Evolutionary conservation across 768 basidiomycete species (phyloP), one percentile per base, ranked within the genome.

Genomic region (Trametes cingulata): DNA sequence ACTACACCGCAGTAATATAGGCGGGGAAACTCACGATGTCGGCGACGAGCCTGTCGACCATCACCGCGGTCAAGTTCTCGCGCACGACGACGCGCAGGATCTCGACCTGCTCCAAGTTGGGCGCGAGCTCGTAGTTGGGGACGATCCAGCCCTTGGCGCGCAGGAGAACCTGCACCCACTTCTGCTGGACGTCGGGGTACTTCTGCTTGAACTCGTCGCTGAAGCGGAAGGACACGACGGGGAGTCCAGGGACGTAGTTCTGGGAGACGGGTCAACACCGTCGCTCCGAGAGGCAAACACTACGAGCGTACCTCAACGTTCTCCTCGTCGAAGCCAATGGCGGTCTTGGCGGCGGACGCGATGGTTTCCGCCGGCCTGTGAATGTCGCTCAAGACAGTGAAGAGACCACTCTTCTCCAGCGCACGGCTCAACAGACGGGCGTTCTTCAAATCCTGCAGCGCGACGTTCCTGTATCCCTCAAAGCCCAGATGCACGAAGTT

Each of bases 381-480:
- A 33, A 86, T 80, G 58, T 86, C 82, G 43, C 80, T 83, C 41
- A 84, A 58, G 9, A 84, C 83, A 10, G 72, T 74, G 65, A 76
- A 84, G 67, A 77, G 83, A 15, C 82, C 80, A 24, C 78, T 81
- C 43, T 68, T 76, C 69, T 88, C 87, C 19, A 88, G 74, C 5
- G 87, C 86, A 37, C 85, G 79, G 33, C 83, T 83, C 58, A 88
- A 68, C n/a, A 85, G 72, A n/a, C 86, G 78, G 2, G 86, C 86
- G 61, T 88, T 88, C 71, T 78, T 78, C 48, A 85, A 66, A 64
- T 83, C 80, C 49, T 72, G 72, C 3, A 81, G 70, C 19, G 81
- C 78, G 55, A 84, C 73, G 5, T 71, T 66, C 24, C 81, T 75
- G 68, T 79, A 84, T 17, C 82, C 83, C 60, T 80, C 74, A 63